A percentile compares a stretch with the other conserved stretches of the same genome.
phyloP scores from a whole-genome alignment of 129 eudicot genomes.

The Logfia minima region DNA sequence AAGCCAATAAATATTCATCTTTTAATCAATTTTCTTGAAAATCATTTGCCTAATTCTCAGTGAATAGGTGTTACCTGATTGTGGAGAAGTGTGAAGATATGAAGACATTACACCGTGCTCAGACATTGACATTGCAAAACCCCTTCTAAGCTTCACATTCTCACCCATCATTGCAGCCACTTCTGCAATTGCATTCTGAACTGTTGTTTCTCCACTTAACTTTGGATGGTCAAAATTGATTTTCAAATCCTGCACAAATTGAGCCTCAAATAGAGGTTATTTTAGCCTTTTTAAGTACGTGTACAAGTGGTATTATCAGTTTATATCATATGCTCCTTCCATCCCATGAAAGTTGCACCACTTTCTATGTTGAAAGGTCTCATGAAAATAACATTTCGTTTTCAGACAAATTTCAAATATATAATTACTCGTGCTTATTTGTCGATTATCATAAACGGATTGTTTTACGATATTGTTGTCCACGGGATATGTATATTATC shows the following conservation, averaged over 20 bases:
- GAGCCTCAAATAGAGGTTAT: background rate
- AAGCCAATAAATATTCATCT: slow-evolving; percentile 16
- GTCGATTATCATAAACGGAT: background rate
- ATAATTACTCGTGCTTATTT: background rate
- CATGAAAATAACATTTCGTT: background rate
- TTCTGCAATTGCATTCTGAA: slow-evolving; percentile 79
- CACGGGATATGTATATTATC: background rate
- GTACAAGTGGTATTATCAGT: background rate
- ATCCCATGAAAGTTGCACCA: background rate
- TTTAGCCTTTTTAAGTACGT: background rate
- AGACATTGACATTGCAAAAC: slow-evolving; percentile 64
- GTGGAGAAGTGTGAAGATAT: slow-evolving; percentile 90
- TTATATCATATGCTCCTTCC: background rate
- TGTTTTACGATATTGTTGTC: background rate
- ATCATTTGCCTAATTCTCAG: background rate
- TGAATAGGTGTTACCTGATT: slow-evolving; percentile 57
- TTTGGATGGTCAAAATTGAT: slow-evolving; percentile 77
- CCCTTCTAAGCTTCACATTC: slow-evolving; percentile 86
- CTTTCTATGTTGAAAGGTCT: background rate
- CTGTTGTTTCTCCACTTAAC: slow-evolving; percentile 85
- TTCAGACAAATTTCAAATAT: background rate
- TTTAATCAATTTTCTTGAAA: background rate
- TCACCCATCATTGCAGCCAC: slow-evolving; percentile 98
- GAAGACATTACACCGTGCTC: slow-evolving; percentile 77
- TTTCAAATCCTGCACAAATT: slow-evolving; percentile 55